A percentile compares a stretch with the other conserved stretches of the same genome.
phyloP scores from a whole-genome alignment of 306 rosid genomes.

The Acacia crassicarpa region DNA sequence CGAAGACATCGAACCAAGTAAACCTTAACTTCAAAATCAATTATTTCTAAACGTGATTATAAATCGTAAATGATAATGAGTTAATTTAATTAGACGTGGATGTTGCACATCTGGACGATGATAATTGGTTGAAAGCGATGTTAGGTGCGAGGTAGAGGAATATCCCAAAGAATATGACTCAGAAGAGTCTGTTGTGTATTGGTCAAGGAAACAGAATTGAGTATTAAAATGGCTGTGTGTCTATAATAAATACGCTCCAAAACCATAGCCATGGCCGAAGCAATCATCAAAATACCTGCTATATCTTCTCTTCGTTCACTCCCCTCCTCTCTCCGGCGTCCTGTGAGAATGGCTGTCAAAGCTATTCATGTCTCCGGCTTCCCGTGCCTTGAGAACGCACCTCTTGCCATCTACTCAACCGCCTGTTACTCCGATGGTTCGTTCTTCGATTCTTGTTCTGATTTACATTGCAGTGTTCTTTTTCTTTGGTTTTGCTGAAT shows the following conservation, averaged over 20 bases:
- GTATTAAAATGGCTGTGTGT: background rate
- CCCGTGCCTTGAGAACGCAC: constrained; percentile 45
- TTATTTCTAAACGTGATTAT: background rate
- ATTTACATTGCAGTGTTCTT: background rate
- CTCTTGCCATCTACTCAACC: constrained; percentile 28
- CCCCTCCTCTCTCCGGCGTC: background rate
- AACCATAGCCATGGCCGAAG: background rate
- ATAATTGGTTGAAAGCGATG: background rate
- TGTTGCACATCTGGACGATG: background rate
- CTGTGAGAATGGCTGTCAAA: constrained; percentile 43
- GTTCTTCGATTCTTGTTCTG: background rate
- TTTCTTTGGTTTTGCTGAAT: background rate
- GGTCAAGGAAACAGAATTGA: background rate
- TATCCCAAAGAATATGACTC: constrained; percentile 5
- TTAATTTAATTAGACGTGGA: background rate
- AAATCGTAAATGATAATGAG: background rate
- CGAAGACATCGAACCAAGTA: background rate
- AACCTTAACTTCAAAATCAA: background rate
- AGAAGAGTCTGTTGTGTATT: background rate
- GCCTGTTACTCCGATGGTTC: constrained; percentile 33
- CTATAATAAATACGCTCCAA: background rate
- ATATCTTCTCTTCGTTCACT: background rate
- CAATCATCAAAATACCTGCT: background rate
- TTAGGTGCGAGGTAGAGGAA: background rate
- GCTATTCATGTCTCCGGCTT: constrained; percentile 59